phyloP scores from a whole-genome alignment of 2,329 filamentous ascomycete species.

The Phialemonium atrogriseum region DNA sequence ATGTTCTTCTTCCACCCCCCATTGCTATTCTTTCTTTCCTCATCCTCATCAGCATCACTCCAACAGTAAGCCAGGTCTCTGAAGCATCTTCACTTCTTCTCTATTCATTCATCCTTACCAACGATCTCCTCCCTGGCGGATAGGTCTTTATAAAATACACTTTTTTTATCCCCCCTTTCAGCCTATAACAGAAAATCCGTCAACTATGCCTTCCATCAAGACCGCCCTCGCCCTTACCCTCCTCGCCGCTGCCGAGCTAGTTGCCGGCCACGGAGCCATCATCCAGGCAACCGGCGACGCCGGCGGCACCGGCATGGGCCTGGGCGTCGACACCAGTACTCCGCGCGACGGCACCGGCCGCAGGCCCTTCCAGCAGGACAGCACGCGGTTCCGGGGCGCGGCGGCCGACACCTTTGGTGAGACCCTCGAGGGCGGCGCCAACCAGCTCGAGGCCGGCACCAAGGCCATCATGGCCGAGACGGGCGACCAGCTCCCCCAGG shows the following conservation, averaged over 20 bases:
- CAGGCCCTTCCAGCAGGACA: slow-evolving; percentile 55
- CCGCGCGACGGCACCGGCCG: slow-evolving; percentile 54
- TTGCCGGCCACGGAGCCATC: slow-evolving; percentile 54
- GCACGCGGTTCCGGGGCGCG: slow-evolving; percentile 51
- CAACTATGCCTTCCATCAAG: slow-evolving; percentile 25
- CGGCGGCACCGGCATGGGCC: slow-evolving; percentile 45
- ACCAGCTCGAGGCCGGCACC: slow-evolving; percentile 49
- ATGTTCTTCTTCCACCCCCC: too few relatives aligned
- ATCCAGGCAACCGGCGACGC: slow-evolving; percentile 47
- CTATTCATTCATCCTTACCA: too few relatives aligned
- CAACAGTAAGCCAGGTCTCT: too few relatives aligned
- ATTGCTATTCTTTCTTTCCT: too few relatives aligned
- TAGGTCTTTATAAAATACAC: too few relatives aligned
- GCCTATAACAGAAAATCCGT: too few relatives aligned
- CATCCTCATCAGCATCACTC: too few relatives aligned
- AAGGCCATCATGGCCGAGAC: slow-evolving; percentile 48
- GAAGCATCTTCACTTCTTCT: too few relatives aligned
- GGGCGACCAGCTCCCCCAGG: slow-evolving; percentile 48
- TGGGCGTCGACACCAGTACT: slow-evolving; percentile 43
- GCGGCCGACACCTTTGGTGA: slow-evolving; percentile 46
- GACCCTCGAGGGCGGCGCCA: slow-evolving; percentile 48
- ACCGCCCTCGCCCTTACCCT: slow-evolving; percentile 33
- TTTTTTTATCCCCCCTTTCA: too few relatives aligned
- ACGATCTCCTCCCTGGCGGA: too few relatives aligned
- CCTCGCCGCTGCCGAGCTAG: slow-evolving; percentile 45